Percentiles rank a stretch among this genome's conserved stretches.
Conservation (phyloP, 441 rosid species). For the Adansonia grandidieri region DNA sequence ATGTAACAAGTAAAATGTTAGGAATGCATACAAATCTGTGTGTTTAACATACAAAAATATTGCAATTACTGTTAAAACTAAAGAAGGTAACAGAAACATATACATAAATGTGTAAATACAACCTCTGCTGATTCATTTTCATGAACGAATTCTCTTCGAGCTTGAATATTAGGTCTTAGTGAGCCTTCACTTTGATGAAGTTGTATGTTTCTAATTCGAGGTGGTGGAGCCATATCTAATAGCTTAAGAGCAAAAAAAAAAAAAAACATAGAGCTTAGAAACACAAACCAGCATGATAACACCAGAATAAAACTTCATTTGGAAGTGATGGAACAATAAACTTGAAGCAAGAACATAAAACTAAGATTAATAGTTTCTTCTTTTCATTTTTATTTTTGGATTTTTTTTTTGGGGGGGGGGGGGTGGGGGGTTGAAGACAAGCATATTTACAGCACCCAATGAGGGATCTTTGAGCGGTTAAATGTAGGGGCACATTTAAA, state of each 20-base stretch:
- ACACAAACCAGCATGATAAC: constrained; percentile 26
- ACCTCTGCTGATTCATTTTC: constrained; percentile 55
- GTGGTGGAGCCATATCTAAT: constrained; percentile 49
- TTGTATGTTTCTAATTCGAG: constrained; percentile 41
- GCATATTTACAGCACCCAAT: background rate
- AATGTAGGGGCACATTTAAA: background rate
- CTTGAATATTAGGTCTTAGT: constrained; percentile 39
- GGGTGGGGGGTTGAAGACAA: background rate
- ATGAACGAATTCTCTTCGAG: constrained; percentile 39
- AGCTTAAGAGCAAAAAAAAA: constrained; percentile 40
- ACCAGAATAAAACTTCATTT: background rate
- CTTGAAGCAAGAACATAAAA: constrained; percentile 8
- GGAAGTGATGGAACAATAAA: background rate
- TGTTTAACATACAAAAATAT: background rate
- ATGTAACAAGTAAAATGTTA: constrained; percentile 4
- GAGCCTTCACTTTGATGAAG: constrained; percentile 40
- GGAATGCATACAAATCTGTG: background rate
- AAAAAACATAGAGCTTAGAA: constrained; percentile 2
- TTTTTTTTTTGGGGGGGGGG: background rate
- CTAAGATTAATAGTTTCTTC: background rate
- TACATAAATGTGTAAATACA: constrained; percentile 12
- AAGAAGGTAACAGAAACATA: background rate
- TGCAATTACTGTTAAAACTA: constrained; percentile 1
- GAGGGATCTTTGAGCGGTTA: background rate
- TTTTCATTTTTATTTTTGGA: background rate